Base-by-base conservation (phyloP, 208 protist genomes). In the Leishmania lainsoni region DNA sequence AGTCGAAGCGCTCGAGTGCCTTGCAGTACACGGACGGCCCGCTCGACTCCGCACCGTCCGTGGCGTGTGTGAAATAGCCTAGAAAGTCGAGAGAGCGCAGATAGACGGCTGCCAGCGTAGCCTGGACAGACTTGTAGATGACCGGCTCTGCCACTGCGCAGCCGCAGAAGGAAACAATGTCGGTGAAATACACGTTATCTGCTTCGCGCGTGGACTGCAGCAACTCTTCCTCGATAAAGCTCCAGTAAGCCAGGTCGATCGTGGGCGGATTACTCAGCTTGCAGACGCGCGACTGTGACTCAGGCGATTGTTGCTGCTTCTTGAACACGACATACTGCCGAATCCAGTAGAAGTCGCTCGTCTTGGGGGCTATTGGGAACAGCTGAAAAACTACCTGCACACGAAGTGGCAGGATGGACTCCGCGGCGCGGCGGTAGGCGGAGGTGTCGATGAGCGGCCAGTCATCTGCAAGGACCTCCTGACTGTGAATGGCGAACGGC, bases 51-150 rank as follows among this genome's bases (percentile, higher is more conserved):
- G 76, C 49, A 39, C 86, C 84, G 59, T 85, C 83, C 9, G 87
- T 88, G 35, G 86, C 85, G 86, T 98, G 95, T 2, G 94, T 95
- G 79, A 98, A 93, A 84, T 98, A 98, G 70, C 95, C 95, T 66
- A 98, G 89, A 51, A 97, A 88, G 79, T 98, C 95, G 54, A 98
- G 88, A n/a, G 89, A 91, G 76, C 91, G 89, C 66, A 98, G 86
- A 71, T 96, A 91, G 73, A 93, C 83, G 49, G 79, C 91, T 22
- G 91, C 86, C 20, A 92, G 76, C 22, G 94, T 95, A 58, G 86
- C 80, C 61, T 73, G 56, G 79, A 90, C 73, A 58, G 88, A 78
- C 51, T 69, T 81, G 87, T 80, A 87, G 54, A 80, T 76, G 65
- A 78, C 52, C 29, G 72, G 29, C 22, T 79, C 68, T 10, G 82